phyloP scores from a whole-genome alignment of 2,329 filamentous ascomycete species.

The Neofusicoccum parvum region DNA sequence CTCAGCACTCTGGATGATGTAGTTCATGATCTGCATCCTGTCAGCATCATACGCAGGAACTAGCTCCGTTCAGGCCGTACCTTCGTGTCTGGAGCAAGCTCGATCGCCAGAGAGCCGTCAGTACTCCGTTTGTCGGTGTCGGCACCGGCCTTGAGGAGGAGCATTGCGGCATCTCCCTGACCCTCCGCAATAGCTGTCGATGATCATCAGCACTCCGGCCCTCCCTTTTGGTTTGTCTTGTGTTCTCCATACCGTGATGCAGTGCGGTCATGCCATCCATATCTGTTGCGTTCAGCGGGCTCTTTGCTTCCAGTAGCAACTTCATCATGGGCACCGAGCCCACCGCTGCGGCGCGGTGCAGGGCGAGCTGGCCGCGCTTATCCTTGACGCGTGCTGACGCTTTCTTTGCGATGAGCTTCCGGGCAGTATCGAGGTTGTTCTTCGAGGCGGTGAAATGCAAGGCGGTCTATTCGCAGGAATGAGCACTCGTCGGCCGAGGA shows the following conservation, averaged over 20 bases:
- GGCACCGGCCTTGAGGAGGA: conserved; percentile 80
- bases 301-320: conserved; percentile 73
- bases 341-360: conserved; percentile 88
- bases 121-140: conserved; percentile 75
- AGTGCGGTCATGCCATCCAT: conserved; percentile 81
- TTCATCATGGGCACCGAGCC: conserved; percentile 87
- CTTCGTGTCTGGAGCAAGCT: conserved; percentile 84
- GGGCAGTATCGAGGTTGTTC: conserved; percentile 78
- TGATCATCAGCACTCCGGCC: background rate
- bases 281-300: conserved; percentile 83
- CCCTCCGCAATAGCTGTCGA: conserved; percentile 68
- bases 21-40: conserved; percentile 48
- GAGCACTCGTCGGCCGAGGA: conserved; percentile 17
- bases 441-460: conserved; percentile 94
- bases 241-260: conserved; percentile 62
- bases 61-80: conserved; percentile 48
- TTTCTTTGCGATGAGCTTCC: conserved; percentile 72
- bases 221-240: no score
- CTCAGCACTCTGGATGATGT: conserved; percentile 77
- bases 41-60: background rate
- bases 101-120: conserved; percentile 72
- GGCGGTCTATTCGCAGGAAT: conserved; percentile 63
- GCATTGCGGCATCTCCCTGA: conserved; percentile 77
- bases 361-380: conserved; percentile 81
- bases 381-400: conserved; percentile 82